Evolutionary conservation across 257 asterid species (phyloP).

Genomic region (Verbascum thapsus): DNA sequence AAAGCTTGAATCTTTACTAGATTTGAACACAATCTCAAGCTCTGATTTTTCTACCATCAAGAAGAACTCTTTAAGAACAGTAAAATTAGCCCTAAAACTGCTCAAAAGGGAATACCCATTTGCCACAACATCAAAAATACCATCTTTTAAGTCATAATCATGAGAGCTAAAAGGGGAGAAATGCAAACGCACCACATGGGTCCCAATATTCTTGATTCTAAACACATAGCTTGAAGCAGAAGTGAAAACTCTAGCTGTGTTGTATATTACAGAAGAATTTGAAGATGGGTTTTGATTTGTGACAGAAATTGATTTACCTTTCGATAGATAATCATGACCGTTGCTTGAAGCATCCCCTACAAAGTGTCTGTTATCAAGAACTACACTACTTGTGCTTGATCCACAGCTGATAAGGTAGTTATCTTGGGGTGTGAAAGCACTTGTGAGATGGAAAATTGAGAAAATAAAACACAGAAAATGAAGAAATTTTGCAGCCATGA

Average conservation of each 20-base stretch:
- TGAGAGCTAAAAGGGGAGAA: constrained; percentile 57
- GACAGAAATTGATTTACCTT: constrained; percentile 61
- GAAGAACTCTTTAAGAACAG: constrained; percentile 58
- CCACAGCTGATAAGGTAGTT: constrained; percentile 77
- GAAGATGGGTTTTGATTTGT: constrained; percentile 44
- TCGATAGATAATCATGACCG: constrained; percentile 38
- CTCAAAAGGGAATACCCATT: constrained; percentile 53
- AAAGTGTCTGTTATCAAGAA: constrained; percentile 59
- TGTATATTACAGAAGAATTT: constrained; percentile 44
- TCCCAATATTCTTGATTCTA: constrained; percentile 50
- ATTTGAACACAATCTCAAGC: constrained; percentile 60
- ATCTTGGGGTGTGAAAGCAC: constrained; percentile 66
- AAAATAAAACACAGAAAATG: constrained; percentile 35
- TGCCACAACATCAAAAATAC: constrained; percentile 53
- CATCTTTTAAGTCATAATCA: constrained; percentile 45
- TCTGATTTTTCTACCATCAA: constrained; percentile 49
- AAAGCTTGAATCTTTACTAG: constrained; percentile 42
- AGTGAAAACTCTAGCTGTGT: constrained; percentile 64
- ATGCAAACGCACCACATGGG: constrained; percentile 76
- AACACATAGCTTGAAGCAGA: constrained; percentile 50
- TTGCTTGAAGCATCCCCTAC: constrained; percentile 51
- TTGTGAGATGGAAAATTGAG: constrained; percentile 31
- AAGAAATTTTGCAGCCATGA: constrained; percentile 47
- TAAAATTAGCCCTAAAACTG: constrained; percentile 35
- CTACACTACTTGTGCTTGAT: constrained; percentile 35